Base-by-base conservation (phyloP, 495 filamentous ascomycete genomes). In the Penicillium samsonianum region DNA sequence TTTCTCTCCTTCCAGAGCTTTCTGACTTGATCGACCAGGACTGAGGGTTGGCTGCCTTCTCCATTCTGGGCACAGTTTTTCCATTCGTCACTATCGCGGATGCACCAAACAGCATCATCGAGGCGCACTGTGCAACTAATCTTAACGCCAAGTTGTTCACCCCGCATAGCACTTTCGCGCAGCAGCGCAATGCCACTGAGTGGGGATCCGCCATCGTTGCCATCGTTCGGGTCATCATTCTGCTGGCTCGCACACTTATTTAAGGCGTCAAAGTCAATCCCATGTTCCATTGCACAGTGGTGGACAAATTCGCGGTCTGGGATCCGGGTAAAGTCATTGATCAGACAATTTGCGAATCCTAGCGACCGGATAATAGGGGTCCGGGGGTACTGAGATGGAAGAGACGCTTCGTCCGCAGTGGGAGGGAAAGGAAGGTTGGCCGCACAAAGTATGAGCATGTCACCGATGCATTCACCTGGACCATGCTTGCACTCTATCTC, bases 401-500 rank as follows among this genome's bases (percentile, higher is more conserved):
- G 46, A 2, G 63, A 47, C 3, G 62, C 49, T 44, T 60, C 58
- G 41, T 71, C 58, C 2, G 37, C 40, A 10, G 59, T 44, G 1
- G 64, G 57, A 45, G 71, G 65, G 61, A 78, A 79, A 11, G 76
- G 76, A 5, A 93, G 80, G 54, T 85, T 78, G 12, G 86, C 84
- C 25, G 91, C 94, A 77, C 94, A 99, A 54, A 98, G 87, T 61
- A 93, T 86, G 68, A 99, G 79, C 74, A 96, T 96, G 72, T 99
- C 89, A 17, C 92, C 92, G 63, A 98, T 84, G 67, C 94, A 99
- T 76, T 99, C 94, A 14, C 77, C 78, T 5, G 91, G 88, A 5
- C 94, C 95, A 65, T 98, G 94, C 70, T 77, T 95, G 79, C 95
- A 99, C 14, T 70, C 59, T 4, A 79, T 71, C 26, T 76, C 76